Evolutionary conservation across 805 yeast species (phyloP), one percentile per base, ranked within the genome.

Genomic region (Lachancea nothofagi): DNA sequence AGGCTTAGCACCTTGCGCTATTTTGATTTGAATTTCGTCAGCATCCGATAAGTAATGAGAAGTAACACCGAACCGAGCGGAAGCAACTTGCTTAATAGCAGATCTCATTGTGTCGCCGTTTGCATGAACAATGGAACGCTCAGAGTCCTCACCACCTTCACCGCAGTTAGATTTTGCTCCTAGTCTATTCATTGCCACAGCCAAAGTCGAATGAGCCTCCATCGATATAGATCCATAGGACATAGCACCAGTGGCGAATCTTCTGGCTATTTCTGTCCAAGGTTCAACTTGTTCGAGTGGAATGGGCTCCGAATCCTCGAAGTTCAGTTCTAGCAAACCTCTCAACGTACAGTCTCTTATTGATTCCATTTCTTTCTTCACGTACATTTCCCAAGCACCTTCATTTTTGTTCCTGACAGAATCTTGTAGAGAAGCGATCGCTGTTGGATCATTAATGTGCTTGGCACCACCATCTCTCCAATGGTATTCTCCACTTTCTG

Each of bases 161-260:
- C 98, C 98, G 46, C 97, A 89, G 65, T 90, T 90, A 35, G 96
- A 87, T 66, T 89, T 93, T 52, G 97, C 98, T 39, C 97, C 97
- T 48, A 90, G 73, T 62, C 97, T 74, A 71, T 90, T 90, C 98
- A 90, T 90, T 33, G 98, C 98, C 41, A 90, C 95, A 10, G 98
- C 98, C 53, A 90, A 70, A 8, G 98, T 90, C 3, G 97, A 87
- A 66, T 90, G 98, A 2, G 97, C 89, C 66, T 90, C 98, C 95
- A 89, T 84, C 4, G 97, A 90, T 59, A 90, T 90, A 35, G 97
- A 90, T 59, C 98, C 98, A 59, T 93, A 90, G 2, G 97, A 89
- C 98, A 90, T 90, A 38, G 98, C 98, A 69, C 98, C 98, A n/a
- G 98, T 89, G 48, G 89, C 89, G 62, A 93, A 93, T 55, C 98